phyloP scores from a whole-genome alignment of 805 yeast genomes.

The Metschnikowia peoriensis region DNA sequence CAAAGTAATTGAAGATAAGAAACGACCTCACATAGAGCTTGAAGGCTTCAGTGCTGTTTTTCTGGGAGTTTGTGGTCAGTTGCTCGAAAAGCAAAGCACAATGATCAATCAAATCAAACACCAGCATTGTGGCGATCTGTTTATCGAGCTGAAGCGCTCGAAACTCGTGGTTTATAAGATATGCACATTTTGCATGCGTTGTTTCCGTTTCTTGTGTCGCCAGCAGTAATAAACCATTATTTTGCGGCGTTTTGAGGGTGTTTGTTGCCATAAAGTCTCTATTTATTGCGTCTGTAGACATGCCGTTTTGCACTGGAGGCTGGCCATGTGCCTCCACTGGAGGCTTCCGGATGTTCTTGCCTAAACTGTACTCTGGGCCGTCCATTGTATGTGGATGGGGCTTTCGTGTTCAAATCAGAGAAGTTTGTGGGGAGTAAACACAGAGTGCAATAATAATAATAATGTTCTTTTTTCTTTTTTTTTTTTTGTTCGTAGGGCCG shows the following conservation, averaged over 20 bases:
- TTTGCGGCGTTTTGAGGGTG: neutral
- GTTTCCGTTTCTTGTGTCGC: neutral
- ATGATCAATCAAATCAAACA: constrained; percentile 42
- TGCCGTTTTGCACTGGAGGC: neutral
- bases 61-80: constrained; percentile 18
- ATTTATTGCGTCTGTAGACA: neutral
- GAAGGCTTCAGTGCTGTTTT: constrained; percentile 15
- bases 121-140: constrained; percentile 28
- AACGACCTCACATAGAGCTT: constrained; percentile 35
- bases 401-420: too few species aligned
- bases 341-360: too few species aligned
- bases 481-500: too few species aligned
- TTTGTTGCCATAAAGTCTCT: neutral
- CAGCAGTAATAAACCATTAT: neutral
- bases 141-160: constrained; percentile 36
- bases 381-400: too few species aligned
- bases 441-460: too few species aligned
- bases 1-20: constrained; percentile 42
- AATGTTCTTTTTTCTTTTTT: too few species aligned
- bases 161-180: constrained; percentile 31
- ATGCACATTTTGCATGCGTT: neutral
- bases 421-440: too few species aligned
- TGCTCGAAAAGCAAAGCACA: constrained; percentile 39
- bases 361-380: too few species aligned
- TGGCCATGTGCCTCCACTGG: neutral